Evolutionary conservation across 495 filamentous ascomycete genomes (phyloP).

Genomic region (Apiosordaria backusii): DNA sequence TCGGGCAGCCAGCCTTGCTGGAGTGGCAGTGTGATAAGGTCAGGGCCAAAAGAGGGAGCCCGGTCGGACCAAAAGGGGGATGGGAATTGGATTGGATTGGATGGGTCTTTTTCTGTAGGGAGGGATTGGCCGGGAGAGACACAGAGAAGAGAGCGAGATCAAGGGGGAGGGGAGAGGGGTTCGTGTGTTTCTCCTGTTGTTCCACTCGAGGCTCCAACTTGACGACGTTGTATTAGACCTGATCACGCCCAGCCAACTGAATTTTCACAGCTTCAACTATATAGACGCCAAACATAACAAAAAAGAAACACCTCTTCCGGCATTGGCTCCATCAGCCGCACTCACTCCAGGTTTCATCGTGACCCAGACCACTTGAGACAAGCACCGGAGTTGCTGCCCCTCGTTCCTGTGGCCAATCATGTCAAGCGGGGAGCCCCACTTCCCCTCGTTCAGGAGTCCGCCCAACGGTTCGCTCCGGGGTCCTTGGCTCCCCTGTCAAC

Average conservation of each 20-base stretch:
- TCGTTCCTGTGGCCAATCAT: conserved; percentile 5
- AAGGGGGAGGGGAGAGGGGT: neutral
- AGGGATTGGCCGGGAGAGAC: neutral
- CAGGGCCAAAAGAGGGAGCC: neutral
- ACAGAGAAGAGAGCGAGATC: neutral
- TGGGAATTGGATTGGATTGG: neutral
- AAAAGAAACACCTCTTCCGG: neutral
- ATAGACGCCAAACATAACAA: neutral
- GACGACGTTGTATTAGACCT: neutral
- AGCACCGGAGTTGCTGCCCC: neutral
- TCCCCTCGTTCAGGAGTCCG: conserved; percentile 1
- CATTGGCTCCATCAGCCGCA: neutral
- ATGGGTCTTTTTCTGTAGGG: neutral
- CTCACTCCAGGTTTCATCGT: neutral
- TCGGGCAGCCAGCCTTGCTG: conserved; percentile 3
- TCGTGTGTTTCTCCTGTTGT: neutral
- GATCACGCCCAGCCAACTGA: neutral
- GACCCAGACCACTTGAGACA: neutral
- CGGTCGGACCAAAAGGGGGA: neutral
- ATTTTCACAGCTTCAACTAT: neutral
- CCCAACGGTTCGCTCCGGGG: neutral
- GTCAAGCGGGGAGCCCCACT: neutral
- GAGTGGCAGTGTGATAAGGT: neutral
- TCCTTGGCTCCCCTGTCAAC: neutral
- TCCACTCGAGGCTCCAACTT: neutral